Percentiles rank a stretch among this genome's conserved stretches.
These are phyloP conservation scores for Xylaria sp. DNA, from an alignment of 2,329 filamentous ascomycete species.

Conservation along the genomic window DNA sequence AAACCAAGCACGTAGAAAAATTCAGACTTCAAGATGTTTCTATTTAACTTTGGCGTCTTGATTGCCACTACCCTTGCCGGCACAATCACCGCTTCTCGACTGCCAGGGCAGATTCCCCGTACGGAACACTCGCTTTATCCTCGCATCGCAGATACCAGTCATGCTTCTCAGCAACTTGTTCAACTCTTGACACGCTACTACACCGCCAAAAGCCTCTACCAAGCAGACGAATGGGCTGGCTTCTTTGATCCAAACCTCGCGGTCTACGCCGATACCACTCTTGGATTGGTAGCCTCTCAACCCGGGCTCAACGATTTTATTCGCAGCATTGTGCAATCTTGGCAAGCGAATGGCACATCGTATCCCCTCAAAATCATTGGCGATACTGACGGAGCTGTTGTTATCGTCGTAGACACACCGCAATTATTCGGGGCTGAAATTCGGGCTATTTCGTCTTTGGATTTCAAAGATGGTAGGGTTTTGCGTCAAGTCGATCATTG, in stretches of 20 bases:
- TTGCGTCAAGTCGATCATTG: background rate
- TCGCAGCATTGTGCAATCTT: background rate
- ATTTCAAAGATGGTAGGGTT: conserved; percentile 1
- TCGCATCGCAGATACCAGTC: background rate
- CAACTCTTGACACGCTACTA: background rate
- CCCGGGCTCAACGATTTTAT: background rate
- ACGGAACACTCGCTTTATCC: background rate
- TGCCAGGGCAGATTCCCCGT: background rate
- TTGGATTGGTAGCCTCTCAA: background rate
- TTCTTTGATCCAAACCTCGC: background rate
- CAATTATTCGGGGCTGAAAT: background rate
- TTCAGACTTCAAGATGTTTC: background rate
- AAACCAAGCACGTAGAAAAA: background rate
- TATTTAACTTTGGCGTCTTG: background rate
- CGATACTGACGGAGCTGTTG: background rate
- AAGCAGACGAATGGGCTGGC: background rate
- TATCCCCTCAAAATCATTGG: background rate
- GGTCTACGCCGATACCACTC: background rate
- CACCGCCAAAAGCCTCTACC: conserved; percentile 2
- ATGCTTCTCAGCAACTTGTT: background rate
- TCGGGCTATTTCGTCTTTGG: background rate
- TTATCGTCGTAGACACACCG: background rate
- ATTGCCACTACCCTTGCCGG: background rate
- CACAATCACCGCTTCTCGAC: background rate
- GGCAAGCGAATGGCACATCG: background rate